phyloP scores from a whole-genome alignment of 805 yeast genomes.

The Lipomyces lipofer region DNA sequence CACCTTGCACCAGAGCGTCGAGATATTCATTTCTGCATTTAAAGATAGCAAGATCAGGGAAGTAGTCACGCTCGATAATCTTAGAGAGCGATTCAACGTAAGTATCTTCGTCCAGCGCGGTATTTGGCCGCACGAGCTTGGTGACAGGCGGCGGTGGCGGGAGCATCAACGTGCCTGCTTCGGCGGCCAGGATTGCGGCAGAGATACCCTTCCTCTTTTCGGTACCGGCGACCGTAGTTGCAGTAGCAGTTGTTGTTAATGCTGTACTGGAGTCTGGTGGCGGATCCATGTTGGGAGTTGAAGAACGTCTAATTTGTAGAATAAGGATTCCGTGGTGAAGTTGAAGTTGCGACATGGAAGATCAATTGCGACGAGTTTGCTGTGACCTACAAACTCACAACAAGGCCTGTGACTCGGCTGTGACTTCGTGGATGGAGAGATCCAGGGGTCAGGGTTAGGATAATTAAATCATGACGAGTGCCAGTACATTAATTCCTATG shows the following conservation, averaged over 20 bases:
- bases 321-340: too few species aligned
- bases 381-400: too few species aligned
- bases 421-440: too few species aligned
- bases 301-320: too few species aligned
- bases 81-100: conserved; percentile 32
- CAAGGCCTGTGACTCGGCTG: too few species aligned
- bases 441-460: too few species aligned
- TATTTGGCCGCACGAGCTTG: conserved; percentile 15
- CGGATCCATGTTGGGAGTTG: too few species aligned
- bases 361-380: too few species aligned
- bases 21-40: conserved; percentile 14
- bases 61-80: conserved; percentile 34
- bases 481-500: too few species aligned
- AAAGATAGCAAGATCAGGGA: conserved; percentile 28
- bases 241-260: background rate
- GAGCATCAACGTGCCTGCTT: conserved; percentile 9
- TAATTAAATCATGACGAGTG: too few species aligned
- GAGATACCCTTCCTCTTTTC: background rate
- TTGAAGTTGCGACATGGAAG: too few species aligned
- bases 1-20: conserved; percentile 21
- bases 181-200: background rate
- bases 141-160: conserved; percentile 20
- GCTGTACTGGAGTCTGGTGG: too few species aligned
- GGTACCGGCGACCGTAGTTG: background rate
- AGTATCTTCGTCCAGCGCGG: conserved; percentile 36